phyloP scores from a whole-genome alignment of 2,329 filamentous ascomycete genomes.

The Boeremia exigua region DNA sequence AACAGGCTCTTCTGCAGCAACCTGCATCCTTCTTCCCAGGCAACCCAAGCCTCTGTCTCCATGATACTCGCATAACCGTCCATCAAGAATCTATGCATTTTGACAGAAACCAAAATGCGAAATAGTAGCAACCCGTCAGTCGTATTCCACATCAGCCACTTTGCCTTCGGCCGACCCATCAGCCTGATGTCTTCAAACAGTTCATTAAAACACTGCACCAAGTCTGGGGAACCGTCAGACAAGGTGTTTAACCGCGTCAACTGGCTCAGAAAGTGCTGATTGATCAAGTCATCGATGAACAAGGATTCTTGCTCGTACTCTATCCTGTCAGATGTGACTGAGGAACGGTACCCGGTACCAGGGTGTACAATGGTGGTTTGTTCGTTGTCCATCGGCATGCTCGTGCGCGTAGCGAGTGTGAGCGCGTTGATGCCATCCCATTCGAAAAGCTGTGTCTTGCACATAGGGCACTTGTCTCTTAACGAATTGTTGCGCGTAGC shows the following conservation, averaged over 20 bases:
- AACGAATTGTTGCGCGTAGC: neutral
- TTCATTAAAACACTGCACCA: constrained; percentile 18
- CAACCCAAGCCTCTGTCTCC: constrained; percentile 23
- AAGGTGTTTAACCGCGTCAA: neutral
- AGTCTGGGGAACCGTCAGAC: constrained; percentile 19
- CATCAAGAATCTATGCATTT: constrained; percentile 26
- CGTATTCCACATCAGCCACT: constrained; percentile 26
- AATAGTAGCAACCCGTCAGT: constrained; percentile 19
- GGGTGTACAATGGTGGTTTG: neutral
- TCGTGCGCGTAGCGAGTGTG: constrained; percentile 29
- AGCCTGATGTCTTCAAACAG: constrained; percentile 16
- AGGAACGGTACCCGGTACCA: neutral
- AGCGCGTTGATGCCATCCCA: constrained; percentile 32
- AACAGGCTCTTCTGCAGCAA: constrained; percentile 18
- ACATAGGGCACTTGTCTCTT: constrained; percentile 21
- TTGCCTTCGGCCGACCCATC: constrained; percentile 9
- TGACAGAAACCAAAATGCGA: constrained; percentile 26
- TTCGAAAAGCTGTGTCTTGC: constrained; percentile 23
- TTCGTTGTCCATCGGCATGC: constrained; percentile 10
- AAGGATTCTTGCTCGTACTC: constrained; percentile 24
- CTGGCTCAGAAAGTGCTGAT: constrained; percentile 4
- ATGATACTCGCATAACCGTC: constrained; percentile 16
- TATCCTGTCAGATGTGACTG: neutral
- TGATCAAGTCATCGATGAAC: constrained; percentile 16
- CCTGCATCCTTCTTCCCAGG: constrained; percentile 20